Base-by-base conservation (phyloP, 163 green algal species). In the Coccomyxa subellipsoidea region DNA sequence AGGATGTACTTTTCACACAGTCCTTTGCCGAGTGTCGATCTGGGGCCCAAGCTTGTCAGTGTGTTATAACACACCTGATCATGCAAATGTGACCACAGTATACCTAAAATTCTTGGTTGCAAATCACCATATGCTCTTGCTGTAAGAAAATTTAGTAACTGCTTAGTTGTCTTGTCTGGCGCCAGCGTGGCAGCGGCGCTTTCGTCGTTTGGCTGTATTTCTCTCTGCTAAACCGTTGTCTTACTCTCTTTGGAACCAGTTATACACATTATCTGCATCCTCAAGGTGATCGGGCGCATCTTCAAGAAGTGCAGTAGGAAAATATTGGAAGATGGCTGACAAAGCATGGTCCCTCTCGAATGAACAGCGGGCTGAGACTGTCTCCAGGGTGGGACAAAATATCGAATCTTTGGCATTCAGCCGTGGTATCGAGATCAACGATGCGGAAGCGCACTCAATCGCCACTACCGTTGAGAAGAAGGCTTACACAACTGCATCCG, bases 401-500 rank as follows among this genome's bases (percentile, higher is more conserved):
- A 59, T 80, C 37, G 76, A 35, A 31, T 69, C 37, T 34, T 31
- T 80, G 15, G 37, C 76, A 35, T 80, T 80, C 32, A 34, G 15
- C 25, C 31, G 18, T 35, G 76, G 76, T 38, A 21, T 31, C 23
- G 47, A 29, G 9, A 66, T 80, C 2, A 31, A 6, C 10, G 76
- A 80, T 66, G 37, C 31, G 0, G 76, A 80, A 29, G 76, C 76
- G 38, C 38, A 21, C 21, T 8, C 15, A 1, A 38, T 69, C 21
- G 76, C 76, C 21, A 35, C 38, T 8, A 7, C 36, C 23, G 36
- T 94, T 31, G 94, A 97, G 84, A 89, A 82, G 66, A 95, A 93
- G 82, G 93, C 94, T 8, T 96, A 96, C 89, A 95, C 92, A 27
- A 89, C 92, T 25, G 94, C 93, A 10, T 76, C 89, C 73, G 94